Conservation (phyloP, 2,329 filamentous ascomycete species). For the Cladophialophora bantiana region DNA sequence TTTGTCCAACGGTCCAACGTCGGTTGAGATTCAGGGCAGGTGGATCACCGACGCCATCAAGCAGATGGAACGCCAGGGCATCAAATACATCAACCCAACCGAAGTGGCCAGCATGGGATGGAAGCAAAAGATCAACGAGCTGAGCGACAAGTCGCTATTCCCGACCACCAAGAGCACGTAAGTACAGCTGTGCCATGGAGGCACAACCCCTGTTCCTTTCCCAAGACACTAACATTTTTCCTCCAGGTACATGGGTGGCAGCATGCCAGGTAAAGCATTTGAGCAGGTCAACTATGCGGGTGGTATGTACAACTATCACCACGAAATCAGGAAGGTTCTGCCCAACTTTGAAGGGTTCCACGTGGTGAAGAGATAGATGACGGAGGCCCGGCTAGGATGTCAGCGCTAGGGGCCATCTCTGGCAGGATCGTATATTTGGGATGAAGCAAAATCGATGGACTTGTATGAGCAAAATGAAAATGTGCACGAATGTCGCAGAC, state of each 20-base stretch:
- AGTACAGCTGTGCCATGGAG: background rate
- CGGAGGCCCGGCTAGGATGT: background rate
- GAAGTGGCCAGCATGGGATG: conserved; percentile 57
- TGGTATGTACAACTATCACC: conserved; percentile 39
- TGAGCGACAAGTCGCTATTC: conserved; percentile 55
- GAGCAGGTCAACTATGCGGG: conserved; percentile 60
- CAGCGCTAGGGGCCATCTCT: too few species aligned
- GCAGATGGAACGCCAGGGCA: conserved; percentile 57
- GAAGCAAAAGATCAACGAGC: conserved; percentile 56
- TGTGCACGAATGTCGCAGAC: too few species aligned
- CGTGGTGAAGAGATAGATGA: conserved; percentile 27
- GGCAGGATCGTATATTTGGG: too few species aligned
- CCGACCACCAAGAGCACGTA: conserved; percentile 50
- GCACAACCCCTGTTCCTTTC: background rate
- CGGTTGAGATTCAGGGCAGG: conserved; percentile 63
- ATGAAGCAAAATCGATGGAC: too few species aligned
- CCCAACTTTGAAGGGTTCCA: conserved; percentile 39
- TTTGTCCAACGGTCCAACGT: conserved; percentile 63
- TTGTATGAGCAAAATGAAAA: too few species aligned
- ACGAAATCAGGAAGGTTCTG: conserved; percentile 38
- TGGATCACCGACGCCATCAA: conserved; percentile 60
- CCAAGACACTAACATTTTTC: conserved; percentile 43
- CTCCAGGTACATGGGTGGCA: conserved; percentile 56
- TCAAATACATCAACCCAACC: conserved; percentile 62
- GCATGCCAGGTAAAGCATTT: conserved; percentile 60